Evolutionary conservation across 176 grass and related monocot species (phyloP).

Genomic region (Saccharum officinarum): DNA sequence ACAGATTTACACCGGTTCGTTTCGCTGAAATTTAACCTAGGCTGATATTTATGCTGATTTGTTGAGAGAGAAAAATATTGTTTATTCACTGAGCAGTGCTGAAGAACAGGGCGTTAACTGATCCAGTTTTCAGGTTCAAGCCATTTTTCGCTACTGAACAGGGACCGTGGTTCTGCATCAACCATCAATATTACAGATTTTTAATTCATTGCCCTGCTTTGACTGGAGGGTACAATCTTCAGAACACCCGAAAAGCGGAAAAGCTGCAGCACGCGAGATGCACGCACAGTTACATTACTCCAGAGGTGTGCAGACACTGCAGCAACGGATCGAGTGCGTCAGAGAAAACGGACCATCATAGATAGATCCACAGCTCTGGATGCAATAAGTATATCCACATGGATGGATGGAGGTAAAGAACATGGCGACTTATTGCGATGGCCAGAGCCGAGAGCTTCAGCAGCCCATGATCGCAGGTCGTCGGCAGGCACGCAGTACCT

Average conservation of each 20-base stretch:
- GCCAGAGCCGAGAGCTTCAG: slow-evolving; percentile 3
- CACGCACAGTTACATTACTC: not conserved
- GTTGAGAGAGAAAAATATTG: no score
- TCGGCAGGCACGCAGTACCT: slow-evolving; percentile 19
- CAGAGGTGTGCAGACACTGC: not conserved
- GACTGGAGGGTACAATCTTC: slow-evolving; percentile 19
- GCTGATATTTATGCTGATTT: no score
- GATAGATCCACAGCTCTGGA: not conserved
- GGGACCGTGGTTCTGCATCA: not conserved
- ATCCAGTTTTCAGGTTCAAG: not conserved
- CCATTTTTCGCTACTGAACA: not conserved
- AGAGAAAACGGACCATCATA: not conserved
- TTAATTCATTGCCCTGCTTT: not conserved
- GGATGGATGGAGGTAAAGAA: not conserved
- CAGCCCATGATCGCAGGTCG: slow-evolving; percentile 13
- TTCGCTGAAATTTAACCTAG: no score
- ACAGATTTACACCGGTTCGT: not conserved
- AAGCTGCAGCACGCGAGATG: not conserved
- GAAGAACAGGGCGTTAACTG: no score
- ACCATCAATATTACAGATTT: not conserved
- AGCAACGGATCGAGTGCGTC: not conserved
- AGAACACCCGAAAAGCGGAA: not conserved
- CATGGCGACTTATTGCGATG: slow-evolving; percentile 39
- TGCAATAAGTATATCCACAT: slow-evolving; percentile 31
- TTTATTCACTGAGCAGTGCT: no score